Evolutionary conservation across 176 grass and related monocot species (phyloP), one percentile per base, ranked within the genome.

Genomic region (Saccharum spontaneum): DNA sequence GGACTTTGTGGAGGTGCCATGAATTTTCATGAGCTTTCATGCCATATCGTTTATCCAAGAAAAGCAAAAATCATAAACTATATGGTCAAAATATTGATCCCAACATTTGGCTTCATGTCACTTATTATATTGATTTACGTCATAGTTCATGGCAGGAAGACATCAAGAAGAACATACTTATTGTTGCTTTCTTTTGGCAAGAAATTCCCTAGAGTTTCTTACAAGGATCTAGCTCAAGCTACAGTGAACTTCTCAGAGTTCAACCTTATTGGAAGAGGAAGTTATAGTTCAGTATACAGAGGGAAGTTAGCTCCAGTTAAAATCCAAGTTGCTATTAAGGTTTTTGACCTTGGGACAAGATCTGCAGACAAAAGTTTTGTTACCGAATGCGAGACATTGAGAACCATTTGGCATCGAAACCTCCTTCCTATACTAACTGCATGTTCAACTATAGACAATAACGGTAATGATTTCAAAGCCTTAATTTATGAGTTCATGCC

Each of bases 401-500:
- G 88, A 68, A 88, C 18, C 44, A 79, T 89, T 13, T 69, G 71
- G 1, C 93, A 95, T 34, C 55, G 83, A 1, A 92, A 92, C 22
- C 79, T 92, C 68, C 2, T 95, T 37, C 54, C 57, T 16, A 76
- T 89, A 15, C 8, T 89, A 50, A 90, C 86, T 26, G 78, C 79
- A 9, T 90, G 93, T 22, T 82, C 71, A 3, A 90, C 64, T 0
- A 15, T 89, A 43, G 88, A 90, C 45, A 73, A 39, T 13, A 44
- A 1, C 5, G 16, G 5, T 0, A 84, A 88, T 4, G 79, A 44
- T 8, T 95, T 92, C 79, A 90, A 83, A 65, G 86, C 88, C 4
- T 7, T 95, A 49, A 41, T 95, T 75, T 89, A 87, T 4, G 72
- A 85, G 57, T 92, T 84, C 85, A 92, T 92, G 86, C 83, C 74